A percentile compares a stretch with the other conserved stretches of the same genome.
These are phyloP conservation scores for Acrocalymma vagum DNA, from an alignment of 2,329 filamentous ascomycete genomes.

Conservation along the genomic window DNA sequence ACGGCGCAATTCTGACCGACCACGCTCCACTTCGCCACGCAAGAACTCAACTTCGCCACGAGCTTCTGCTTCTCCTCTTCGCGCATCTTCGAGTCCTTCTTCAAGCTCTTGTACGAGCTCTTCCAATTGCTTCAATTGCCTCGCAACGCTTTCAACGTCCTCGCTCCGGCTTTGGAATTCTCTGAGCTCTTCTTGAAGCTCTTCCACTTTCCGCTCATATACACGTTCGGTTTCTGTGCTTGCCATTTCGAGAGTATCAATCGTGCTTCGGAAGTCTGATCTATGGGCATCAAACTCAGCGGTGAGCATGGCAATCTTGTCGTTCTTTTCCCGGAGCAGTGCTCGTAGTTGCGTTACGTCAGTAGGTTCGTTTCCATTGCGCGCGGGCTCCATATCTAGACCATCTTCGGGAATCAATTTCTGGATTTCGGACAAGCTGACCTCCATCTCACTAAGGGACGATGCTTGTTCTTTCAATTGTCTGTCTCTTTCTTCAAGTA, in stretches of 20 bases:
- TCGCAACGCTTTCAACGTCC: slow-evolving; percentile 90
- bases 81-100: slow-evolving; percentile 93
- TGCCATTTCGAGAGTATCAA: slow-evolving; percentile 94
- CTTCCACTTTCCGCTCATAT: slow-evolving; percentile 91
- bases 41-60: slow-evolving; percentile 96
- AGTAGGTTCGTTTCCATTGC: slow-evolving; percentile 59
- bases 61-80: slow-evolving; percentile 93
- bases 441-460: slow-evolving; percentile 89
- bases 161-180: slow-evolving; percentile 84
- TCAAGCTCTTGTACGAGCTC: slow-evolving; percentile 96
- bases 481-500: slow-evolving; percentile 84
- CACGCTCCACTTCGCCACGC: slow-evolving; percentile 91
- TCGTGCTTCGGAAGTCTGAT: slow-evolving; percentile 95
- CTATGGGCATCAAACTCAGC: slow-evolving; percentile 94
- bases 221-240: slow-evolving; percentile 95
- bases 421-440: slow-evolving; percentile 82
- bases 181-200: slow-evolving; percentile 81
- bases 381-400: slow-evolving; percentile 58
- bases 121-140: slow-evolving; percentile 92
- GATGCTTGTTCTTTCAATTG: slow-evolving; percentile 89
- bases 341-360: slow-evolving; percentile 80
- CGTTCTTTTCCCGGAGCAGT: slow-evolving; percentile 92
- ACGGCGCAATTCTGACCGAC: slow-evolving; percentile 83
- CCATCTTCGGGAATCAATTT: slow-evolving; percentile 68
- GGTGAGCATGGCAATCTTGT: slow-evolving; percentile 92